phyloP scores from a whole-genome alignment of 176 grass and related monocot genomes.

The Triticum dicoccoides region DNA sequence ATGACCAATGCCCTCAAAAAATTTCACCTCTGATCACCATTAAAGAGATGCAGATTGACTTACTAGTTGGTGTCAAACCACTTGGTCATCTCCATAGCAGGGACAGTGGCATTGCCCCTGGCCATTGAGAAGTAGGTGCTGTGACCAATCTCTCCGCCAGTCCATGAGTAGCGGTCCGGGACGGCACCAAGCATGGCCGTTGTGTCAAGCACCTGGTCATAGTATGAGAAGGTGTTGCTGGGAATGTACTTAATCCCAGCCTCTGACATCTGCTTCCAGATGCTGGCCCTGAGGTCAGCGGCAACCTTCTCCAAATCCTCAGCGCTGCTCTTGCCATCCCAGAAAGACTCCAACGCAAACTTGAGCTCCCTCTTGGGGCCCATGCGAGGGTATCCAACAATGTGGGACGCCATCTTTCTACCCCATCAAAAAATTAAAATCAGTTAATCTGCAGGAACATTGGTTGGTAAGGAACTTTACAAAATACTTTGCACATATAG shows the following conservation, averaged over 20 bases:
- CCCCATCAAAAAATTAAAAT: background rate
- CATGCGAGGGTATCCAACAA: conserved; percentile 98
- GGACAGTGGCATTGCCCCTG: conserved; percentile 85
- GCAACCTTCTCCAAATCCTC: conserved; percentile 92
- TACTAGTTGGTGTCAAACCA: conserved; percentile 99
- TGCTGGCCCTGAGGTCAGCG: conserved; percentile 59
- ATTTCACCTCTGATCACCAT: background rate
- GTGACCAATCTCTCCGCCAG: conserved; percentile 79
- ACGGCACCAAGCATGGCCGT: conserved; percentile 95
- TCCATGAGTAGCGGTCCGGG: conserved; percentile 75
- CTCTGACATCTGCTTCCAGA: conserved; percentile 94
- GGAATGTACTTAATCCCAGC: conserved; percentile 94
- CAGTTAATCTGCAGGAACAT: conserved; percentile 7
- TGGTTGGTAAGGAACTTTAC: background rate
- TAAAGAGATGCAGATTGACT: conserved; percentile 28
- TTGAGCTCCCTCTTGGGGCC: conserved; percentile 99
- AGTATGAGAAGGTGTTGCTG: conserved; percentile 97
- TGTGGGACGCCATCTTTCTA: conserved; percentile 90
- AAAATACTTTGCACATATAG: background rate
- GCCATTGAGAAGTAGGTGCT: conserved; percentile 96
- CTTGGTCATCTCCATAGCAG: conserved; percentile 99
- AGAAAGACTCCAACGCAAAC: conserved; percentile 94
- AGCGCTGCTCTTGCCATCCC: conserved; percentile 87
- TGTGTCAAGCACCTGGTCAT: conserved; percentile 94
- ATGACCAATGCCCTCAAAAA: conserved; percentile 5